Evolutionary conservation across 495 filamentous ascomycete species (phyloP).

Genomic region (Cairneyella variabilis): DNA sequence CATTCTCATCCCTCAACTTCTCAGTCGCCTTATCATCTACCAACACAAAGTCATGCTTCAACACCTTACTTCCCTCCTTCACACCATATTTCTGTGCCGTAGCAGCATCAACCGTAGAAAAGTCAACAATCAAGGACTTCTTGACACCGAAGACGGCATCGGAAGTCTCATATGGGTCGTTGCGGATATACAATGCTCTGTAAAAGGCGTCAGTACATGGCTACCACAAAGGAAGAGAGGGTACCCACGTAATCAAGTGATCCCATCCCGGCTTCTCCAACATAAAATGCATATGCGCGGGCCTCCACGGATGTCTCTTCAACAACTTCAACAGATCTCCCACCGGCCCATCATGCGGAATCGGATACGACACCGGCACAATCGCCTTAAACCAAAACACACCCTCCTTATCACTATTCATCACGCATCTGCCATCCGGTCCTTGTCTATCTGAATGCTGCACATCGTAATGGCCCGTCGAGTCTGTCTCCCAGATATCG

Average conservation of each 20-base stretch:
- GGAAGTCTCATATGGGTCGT: slow-evolving; percentile 84
- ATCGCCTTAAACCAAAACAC: slow-evolving; percentile 88
- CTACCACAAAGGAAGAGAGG: slow-evolving; percentile 25
- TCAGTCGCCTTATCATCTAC: slow-evolving; percentile 65
- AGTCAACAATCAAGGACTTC: slow-evolving; percentile 71
- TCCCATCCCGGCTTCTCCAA: slow-evolving; percentile 83
- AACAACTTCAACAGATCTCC: slow-evolving; percentile 70
- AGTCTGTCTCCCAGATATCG: slow-evolving; percentile 95
- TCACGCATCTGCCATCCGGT: slow-evolving; percentile 77
- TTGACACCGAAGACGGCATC: slow-evolving; percentile 96
- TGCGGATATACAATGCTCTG: slow-evolving; percentile 70
- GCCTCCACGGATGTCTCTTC: slow-evolving; percentile 74
- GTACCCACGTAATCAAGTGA: slow-evolving; percentile 71
- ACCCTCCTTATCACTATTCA: slow-evolving; percentile 66
- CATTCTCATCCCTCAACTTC: slow-evolving; percentile 65
- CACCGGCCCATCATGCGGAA: slow-evolving; percentile 87
- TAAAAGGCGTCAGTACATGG: neutral
- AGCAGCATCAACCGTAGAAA: slow-evolving; percentile 58
- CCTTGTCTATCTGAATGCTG: slow-evolving; percentile 67
- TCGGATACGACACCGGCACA: slow-evolving; percentile 83
- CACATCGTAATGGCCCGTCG: slow-evolving; percentile 83
- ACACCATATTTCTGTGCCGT: slow-evolving; percentile 63
- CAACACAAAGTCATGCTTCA: slow-evolving; percentile 74
- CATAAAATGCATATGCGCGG: slow-evolving; percentile 94
- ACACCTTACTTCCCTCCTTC: slow-evolving; percentile 60